Base-by-base conservation (phyloP, 345 rosid species). In the Dovyalis caffra region DNA sequence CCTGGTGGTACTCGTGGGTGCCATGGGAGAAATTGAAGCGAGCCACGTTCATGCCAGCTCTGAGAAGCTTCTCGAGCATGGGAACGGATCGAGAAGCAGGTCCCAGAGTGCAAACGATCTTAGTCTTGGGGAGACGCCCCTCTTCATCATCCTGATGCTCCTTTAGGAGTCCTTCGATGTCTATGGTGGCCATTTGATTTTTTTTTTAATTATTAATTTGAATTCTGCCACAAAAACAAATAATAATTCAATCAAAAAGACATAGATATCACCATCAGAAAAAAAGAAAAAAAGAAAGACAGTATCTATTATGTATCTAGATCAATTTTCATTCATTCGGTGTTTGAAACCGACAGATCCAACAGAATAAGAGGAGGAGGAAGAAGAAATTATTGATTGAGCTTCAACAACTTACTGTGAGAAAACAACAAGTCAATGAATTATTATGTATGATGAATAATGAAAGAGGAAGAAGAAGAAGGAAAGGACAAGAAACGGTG, bases 11-110 rank as follows among this genome's bases (percentile, higher is more conserved):
- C 66, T 91, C 95, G 37, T 92, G 97, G 51, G 95, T 91, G n/a
- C 98, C 98, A 35, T 94, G 98, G 5, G 98, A 94, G 88, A 94
- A 94, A 81, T 94, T 94, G 86, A 94, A 94, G 61, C 98, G 89
- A 62, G 98, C 98, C 16, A 94, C 97, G 87, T 94, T 92, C 98
- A 95, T 92, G 51, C 98, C 98, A 7, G 97, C 97, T 75, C 73
- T 91, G 23, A 92, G 82, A 82, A 95, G 91, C 89, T 95, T 95
- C 87, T 92, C 97, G 2, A 89, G 51, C 99, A 92, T 92, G 4
- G 87, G 78, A 57, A 95, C 97, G 6, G 91, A 79, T 1, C 97
- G 89, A 1, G 99, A 95, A 64, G 99, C 91, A 3, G 97, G 99
- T 12, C 99, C 97, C n/a, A 95, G 79, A 60, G 97, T 95, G 80